Conservation (phyloP, 2,329 filamentous ascomycete species). For the Trematosphaeria pertusa region DNA sequence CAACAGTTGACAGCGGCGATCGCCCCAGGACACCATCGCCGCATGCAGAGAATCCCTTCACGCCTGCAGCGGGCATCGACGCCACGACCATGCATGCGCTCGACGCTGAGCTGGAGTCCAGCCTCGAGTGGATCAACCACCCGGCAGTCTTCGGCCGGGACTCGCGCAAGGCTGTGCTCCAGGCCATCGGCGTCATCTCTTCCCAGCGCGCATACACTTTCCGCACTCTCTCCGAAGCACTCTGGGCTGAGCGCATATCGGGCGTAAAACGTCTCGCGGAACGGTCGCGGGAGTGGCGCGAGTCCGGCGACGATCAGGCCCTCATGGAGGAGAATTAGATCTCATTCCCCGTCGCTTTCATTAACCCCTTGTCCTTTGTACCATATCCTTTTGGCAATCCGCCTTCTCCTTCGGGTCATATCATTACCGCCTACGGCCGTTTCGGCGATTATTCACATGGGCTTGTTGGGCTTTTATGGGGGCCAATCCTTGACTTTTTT, state of each 20-base stretch:
- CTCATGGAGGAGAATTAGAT: constrained; percentile 59
- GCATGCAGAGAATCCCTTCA: constrained; percentile 57
- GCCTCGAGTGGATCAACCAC: constrained; percentile 96
- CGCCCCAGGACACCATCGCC: constrained; percentile 48
- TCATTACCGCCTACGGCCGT: not conserved
- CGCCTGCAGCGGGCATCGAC: constrained; percentile 78
- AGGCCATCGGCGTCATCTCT: constrained; percentile 95
- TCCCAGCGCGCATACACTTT: constrained; percentile 94
- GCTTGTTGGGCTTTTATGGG: not conserved
- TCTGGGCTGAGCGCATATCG: constrained; percentile 84
- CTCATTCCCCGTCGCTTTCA: constrained; percentile 1
- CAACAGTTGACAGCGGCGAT: constrained; percentile 46
- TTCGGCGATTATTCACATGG: not conserved
- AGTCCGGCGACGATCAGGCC: constrained; percentile 76
- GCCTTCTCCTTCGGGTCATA: constrained; percentile 3
- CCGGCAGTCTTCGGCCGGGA: constrained; percentile 94
- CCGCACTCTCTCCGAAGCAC: constrained; percentile 83
- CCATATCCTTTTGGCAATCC: constrained; percentile 13
- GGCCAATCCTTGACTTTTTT: not conserved
- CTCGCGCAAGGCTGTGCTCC: constrained; percentile 91
- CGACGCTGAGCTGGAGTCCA: constrained; percentile 87
- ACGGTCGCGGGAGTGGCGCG: constrained; percentile 88
- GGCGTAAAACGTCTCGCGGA: constrained; percentile 85
- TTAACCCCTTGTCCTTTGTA: constrained; percentile 11
- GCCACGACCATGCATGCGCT: constrained; percentile 80